Percentiles rank a stretch among this genome's conserved stretches.
phyloP scores from a whole-genome alignment of 805 yeast genomes.

The Candida lessepsii region DNA sequence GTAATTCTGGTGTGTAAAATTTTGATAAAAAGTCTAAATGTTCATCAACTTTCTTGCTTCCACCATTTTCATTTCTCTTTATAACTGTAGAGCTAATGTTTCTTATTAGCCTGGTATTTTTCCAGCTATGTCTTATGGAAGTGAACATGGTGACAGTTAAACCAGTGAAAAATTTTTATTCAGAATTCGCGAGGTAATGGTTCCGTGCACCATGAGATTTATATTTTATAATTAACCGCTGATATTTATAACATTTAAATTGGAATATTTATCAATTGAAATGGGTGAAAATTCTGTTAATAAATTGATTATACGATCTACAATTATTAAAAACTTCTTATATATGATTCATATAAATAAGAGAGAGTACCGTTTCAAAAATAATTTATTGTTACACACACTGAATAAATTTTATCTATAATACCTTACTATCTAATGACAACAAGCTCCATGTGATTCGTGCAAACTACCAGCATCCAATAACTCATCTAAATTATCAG shows the following conservation, averaged over 20 bases:
- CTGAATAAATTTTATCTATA: not conserved
- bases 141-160: not conserved
- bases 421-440: not conserved
- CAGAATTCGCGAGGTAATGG: too few species aligned
- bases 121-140: not conserved
- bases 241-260: too few species aligned
- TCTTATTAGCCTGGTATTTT: constrained; percentile 1
- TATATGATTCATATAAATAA: too few species aligned
- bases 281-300: too few species aligned
- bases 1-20: constrained; percentile 78
- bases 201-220: too few species aligned
- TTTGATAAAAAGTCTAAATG: constrained; percentile 62
- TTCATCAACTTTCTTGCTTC: constrained; percentile 19
- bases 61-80: not conserved
- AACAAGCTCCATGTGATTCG: constrained; percentile 16
- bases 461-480: constrained; percentile 28
- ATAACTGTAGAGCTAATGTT: constrained; percentile 2
- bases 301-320: too few species aligned
- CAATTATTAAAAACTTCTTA: too few species aligned
- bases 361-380: too few species aligned
- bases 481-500: constrained; percentile 35
- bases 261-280: too few species aligned
- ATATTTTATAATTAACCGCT: too few species aligned
- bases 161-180: constrained; percentile 7
- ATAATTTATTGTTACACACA: too few species aligned